phyloP scores from a whole-genome alignment of 2,329 filamentous ascomycete species.

The Amphichorda felina region DNA sequence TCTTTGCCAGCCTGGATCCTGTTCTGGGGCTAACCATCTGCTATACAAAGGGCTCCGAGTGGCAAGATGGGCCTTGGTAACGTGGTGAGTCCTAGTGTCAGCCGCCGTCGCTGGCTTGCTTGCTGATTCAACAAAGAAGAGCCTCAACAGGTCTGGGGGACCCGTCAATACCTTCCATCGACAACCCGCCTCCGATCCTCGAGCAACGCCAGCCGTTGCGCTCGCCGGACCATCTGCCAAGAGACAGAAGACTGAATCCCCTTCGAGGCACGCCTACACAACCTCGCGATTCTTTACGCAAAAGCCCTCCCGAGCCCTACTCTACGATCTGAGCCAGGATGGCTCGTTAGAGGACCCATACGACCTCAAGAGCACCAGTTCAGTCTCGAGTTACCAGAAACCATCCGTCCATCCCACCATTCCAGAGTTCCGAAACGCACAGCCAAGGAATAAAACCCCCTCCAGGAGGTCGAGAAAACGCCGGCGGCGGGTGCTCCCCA shows the following conservation, averaged over 20 bases:
- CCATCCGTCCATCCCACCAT: not conserved
- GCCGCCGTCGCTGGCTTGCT: not conserved
- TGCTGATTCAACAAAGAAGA: slow-evolving; percentile 1
- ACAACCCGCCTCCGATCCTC: not conserved
- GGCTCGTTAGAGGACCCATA: not conserved
- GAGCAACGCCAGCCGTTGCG: not conserved
- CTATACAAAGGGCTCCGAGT: slow-evolving; percentile 6
- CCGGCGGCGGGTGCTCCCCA: not conserved
- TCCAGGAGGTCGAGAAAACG: not conserved
- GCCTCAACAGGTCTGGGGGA: slow-evolving; percentile 1
- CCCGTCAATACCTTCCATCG: slow-evolving; percentile 2
- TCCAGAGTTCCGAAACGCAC: not conserved
- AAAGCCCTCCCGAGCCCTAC: not conserved
- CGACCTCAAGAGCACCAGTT: not conserved
- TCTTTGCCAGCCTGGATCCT: slow-evolving; percentile 2
- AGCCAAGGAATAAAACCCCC: not conserved
- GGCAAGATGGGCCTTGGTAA: slow-evolving; percentile 3
- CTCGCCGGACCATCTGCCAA: not conserved
- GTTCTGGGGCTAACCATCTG: slow-evolving; percentile 8
- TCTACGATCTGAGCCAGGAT: not conserved
- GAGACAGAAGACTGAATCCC: not conserved
- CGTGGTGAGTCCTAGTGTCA: slow-evolving; percentile 1
- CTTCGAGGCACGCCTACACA: not conserved
- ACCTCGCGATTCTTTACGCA: slow-evolving; percentile 1
- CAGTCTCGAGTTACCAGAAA: not conserved